These are phyloP conservation scores for Xylariaceae sp. DNA, from an alignment of 2,329 filamentous ascomycete species.

Conservation along the genomic window DNA sequence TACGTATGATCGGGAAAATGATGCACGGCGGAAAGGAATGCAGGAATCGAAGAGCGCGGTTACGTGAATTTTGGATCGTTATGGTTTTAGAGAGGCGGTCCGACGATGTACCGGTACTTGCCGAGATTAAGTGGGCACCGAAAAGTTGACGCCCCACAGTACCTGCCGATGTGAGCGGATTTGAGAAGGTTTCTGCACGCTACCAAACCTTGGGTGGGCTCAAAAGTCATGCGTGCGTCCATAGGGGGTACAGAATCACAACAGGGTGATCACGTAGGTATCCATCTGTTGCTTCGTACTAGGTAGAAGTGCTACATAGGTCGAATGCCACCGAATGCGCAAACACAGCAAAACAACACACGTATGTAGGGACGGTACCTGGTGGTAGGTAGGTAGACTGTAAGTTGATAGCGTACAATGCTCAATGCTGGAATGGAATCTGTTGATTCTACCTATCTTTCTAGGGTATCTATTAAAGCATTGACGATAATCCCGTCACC, in stretches of 20 bases:
- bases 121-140: background rate
- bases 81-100: no score
- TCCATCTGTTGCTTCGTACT: background rate
- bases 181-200: conserved; percentile 45
- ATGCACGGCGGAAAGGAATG: no score
- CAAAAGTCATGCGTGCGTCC: background rate
- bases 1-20: no score
- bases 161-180: conserved; percentile 36
- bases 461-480: no score
- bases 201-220: background rate
- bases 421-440: no score
- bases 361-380: no score
- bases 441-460: no score
- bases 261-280: background rate
- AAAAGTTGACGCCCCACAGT: background rate
- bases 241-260: background rate
- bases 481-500: no score
- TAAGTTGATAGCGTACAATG: no score
- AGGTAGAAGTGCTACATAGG: background rate
- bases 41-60: no score
- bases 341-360: background rate
- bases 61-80: no score
- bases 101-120: background rate
- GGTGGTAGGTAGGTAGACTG: no score
- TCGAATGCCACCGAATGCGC: background rate